Base-by-base conservation (phyloP, 768 basidiomycete species). In the Erythrobasidium yunnanense region DNA sequence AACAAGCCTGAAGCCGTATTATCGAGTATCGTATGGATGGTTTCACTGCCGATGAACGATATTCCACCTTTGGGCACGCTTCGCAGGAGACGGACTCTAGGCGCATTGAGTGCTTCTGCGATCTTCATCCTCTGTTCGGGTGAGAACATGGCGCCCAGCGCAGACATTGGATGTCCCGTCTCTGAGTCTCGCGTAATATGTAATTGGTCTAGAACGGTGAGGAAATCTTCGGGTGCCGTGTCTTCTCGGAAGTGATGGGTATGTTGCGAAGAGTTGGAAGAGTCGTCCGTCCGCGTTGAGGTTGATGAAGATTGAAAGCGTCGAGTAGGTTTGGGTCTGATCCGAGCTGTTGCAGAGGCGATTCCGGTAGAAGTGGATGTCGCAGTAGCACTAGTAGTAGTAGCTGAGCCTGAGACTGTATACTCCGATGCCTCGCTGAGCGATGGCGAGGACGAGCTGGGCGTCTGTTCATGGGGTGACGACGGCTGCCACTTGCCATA, bases 1-100 rank as follows among this genome's bases (percentile, higher is more conserved):
- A 38, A 42, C 5, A 58, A 27, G 45, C 56, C 56, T 30, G 56
- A 42, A n/a, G 34, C 34, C 7, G 56, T 58, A 25, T 58, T 58
- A n/a, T 58, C 56, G 34, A 58, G 45, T 20, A 58, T 47, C n/a
- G 56, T 58, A 5, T 42, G 35, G 18, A 58, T 42, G 11, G 38
- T 42, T 42, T 42, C 38, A 11, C 11, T 11, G 38, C 38, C 38
- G 38, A 42, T 11, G 38, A 42, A 42, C 38, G 11, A n/a, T 11
- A 42, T 42, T n/a, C 38, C 38, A n/a, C 38, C 38, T n/a, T 42
- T 42, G 18, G 56, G 45, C 11, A 58, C 45, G 4, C 20, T 23
- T 13, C 56, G 33, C n/a, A 58, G 32, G 17, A 58, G 45, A 23
- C 45, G 22, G 7, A 45, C 34, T 6, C 56, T n/a, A 17, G 56